Base-by-base conservation (phyloP, 163 green algal genomes). In the Trebouxiophyceae sp. region DNA sequence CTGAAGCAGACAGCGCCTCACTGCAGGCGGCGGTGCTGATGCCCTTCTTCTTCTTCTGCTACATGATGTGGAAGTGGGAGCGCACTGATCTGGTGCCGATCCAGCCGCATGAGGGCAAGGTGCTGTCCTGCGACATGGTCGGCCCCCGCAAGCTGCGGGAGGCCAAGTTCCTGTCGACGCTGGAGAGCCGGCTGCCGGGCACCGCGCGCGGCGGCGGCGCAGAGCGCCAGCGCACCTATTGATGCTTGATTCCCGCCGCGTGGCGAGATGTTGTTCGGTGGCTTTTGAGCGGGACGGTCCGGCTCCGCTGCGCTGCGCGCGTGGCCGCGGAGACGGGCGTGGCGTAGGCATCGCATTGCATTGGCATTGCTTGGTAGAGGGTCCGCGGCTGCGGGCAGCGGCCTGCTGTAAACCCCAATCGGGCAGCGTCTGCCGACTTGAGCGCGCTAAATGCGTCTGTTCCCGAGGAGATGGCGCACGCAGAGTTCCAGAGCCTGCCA, bases 41-140 rank as follows among this genome's bases (percentile, higher is more conserved):
- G 31, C 81, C 81, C 4, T 63, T 86, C 1, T 86, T 79, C 54
- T 8, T 69, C n/a, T 87, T 87, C 34, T 81, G 73, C 57, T 81
- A 33, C 22, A 73, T 56, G 57, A 87, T 87, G 81, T 79, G 77
- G 50, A 60, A 60, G 19, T 86, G 76, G 72, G 79, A 81, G 61
- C 26, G 66, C 3, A 64, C 79, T 20, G 76, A 86, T n/a, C 69
- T 83, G 33, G 75, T 86, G 22, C 79, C 76, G 5, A 83, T 80
- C 19, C 61, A 64, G 26, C 72, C 72, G 1, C 46, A 57, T 45
- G 73, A 76, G 47, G 73, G 73, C 19, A 16, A 50, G 39, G 12
- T 50, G 39, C 39, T 50, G 12, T 50, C 39, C 19, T 16, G 19
- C 39, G 19, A 50, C 29, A 57, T 73, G 33, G 29, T 69, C 33